Percentiles rank a stretch among this genome's conserved stretches.
phyloP scores from a whole-genome alignment of 116 monocot genomes.

The Posidonia oceanica region DNA sequence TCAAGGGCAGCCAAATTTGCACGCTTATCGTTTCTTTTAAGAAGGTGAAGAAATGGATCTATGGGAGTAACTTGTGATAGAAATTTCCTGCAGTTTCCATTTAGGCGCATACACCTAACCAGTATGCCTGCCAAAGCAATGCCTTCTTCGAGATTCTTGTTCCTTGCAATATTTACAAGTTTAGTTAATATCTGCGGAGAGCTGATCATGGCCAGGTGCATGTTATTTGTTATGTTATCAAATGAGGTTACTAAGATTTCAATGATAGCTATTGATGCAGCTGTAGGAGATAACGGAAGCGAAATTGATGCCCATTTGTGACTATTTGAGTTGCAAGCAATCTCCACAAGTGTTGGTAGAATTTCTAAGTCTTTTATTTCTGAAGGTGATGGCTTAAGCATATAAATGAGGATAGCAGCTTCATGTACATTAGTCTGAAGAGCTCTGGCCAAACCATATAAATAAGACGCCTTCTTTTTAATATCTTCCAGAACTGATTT shows the following conservation, averaged over 20 bases:
- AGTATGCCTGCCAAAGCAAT: constrained; percentile 66
- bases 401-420: constrained; percentile 69
- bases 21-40: constrained; percentile 38
- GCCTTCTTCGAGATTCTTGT: constrained; percentile 64
- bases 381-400: constrained; percentile 78
- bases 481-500: constrained; percentile 62
- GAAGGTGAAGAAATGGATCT: constrained; percentile 66
- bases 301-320: constrained; percentile 22
- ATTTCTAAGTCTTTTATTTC: constrained; percentile 78
- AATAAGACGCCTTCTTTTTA: constrained; percentile 47
- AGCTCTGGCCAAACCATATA: constrained; percentile 54
- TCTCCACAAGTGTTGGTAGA: constrained; percentile 60
- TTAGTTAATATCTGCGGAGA: constrained; percentile 64
- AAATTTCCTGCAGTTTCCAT: constrained; percentile 80
- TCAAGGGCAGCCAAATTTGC: constrained; percentile 78
- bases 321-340: constrained; percentile 52
- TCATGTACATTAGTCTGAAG: constrained; percentile 75
- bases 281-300: constrained; percentile 62
- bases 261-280: constrained; percentile 80
- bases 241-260: constrained; percentile 79
- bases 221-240: constrained; percentile 81
- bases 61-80: constrained; percentile 74
- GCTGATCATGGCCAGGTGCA: constrained; percentile 56
- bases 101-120: constrained; percentile 79
- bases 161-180: constrained; percentile 66